A percentile compares a stretch with the other conserved stretches of the same genome.
phyloP scores from a whole-genome alignment of 2,329 filamentous ascomycete genomes.

The Penicillium sp. region DNA sequence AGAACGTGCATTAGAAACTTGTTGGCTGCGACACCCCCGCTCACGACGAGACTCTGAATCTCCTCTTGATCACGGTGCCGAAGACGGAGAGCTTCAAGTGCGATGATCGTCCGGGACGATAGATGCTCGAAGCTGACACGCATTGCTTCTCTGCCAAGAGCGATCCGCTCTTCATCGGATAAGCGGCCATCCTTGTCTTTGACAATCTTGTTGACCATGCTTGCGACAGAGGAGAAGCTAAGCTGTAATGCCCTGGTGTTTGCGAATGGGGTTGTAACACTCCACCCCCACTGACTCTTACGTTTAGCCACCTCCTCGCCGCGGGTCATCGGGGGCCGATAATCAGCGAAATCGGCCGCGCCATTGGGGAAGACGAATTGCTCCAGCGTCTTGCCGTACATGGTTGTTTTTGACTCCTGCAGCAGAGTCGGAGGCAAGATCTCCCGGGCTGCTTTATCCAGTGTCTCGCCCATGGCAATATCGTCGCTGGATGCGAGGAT shows the following conservation, averaged over 20 bases:
- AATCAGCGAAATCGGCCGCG: conserved; percentile 46
- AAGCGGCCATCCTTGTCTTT: conserved; percentile 41
- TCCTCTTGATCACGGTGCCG: conserved; percentile 22
- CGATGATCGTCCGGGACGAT: conserved; percentile 71
- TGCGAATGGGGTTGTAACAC: conserved; percentile 67
- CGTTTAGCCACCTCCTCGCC: conserved; percentile 59
- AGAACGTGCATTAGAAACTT: conserved; percentile 71
- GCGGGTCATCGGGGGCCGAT: conserved; percentile 60
- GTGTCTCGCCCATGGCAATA: conserved; percentile 82
- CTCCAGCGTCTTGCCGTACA: conserved; percentile 82
- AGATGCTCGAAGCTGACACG: conserved; percentile 85
- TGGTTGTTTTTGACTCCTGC: conserved; percentile 60
- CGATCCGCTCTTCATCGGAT: conserved; percentile 62
- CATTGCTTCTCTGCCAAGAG: conserved; percentile 74
- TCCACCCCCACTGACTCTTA: conserved; percentile 64
- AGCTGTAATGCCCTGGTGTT: conserved; percentile 63
- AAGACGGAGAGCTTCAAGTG: conserved; percentile 52
- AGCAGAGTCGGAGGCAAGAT: conserved; percentile 68
- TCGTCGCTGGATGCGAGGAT: conserved; percentile 75
- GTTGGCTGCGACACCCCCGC: conserved; percentile 90
- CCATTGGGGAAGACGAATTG: conserved; percentile 69
- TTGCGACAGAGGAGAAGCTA: conserved; percentile 73
- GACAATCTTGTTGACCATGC: conserved; percentile 63
- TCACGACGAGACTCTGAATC: conserved; percentile 71
- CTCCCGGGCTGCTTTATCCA: conserved; percentile 82